Percentiles rank a stretch among this genome's conserved stretches.
Conservation (phyloP, 345 rosid species). For the Melastoma malabathricum region DNA sequence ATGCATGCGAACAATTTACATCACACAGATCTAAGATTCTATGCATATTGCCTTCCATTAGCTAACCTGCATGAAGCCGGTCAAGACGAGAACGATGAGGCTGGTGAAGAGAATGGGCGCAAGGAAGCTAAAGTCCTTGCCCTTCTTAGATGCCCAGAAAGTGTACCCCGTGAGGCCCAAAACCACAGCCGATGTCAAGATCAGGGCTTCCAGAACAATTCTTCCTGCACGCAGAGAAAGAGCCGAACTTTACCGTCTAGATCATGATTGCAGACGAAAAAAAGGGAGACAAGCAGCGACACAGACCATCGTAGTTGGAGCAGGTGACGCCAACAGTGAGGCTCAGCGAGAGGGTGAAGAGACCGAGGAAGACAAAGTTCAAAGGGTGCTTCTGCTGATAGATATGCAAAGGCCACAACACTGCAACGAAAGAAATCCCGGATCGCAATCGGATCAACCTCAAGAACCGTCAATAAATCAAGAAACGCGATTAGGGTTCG, state of each 20-base stretch:
- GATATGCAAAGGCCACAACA: conserved; percentile 76
- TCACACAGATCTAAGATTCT: no score
- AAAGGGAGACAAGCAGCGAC: conserved; percentile 5
- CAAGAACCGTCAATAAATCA: background rate
- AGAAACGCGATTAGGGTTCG: background rate
- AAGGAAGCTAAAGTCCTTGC: conserved; percentile 82
- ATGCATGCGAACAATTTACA: no score
- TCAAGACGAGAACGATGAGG: conserved; percentile 58
- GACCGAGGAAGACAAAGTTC: conserved; percentile 71
- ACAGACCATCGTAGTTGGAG: conserved; percentile 73
- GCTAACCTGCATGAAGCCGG: conserved; percentile 76
- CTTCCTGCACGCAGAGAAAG: conserved; percentile 39
- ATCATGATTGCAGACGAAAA: background rate
- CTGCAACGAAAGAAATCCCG: conserved; percentile 27
- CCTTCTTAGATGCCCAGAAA: conserved; percentile 97
- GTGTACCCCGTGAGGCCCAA: conserved; percentile 74
- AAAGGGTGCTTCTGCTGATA: conserved; percentile 93
- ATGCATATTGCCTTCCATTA: background rate
- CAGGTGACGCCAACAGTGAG: conserved; percentile 79
- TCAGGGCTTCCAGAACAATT: conserved; percentile 85
- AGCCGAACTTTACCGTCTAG: background rate
- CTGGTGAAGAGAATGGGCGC: conserved; percentile 87
- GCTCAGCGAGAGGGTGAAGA: conserved; percentile 75
- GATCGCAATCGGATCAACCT: background rate
- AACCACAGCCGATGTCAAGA: conserved; percentile 78